Base-by-base conservation (phyloP, 768 basidiomycete genomes). In the Pisolithus microcarpus region DNA sequence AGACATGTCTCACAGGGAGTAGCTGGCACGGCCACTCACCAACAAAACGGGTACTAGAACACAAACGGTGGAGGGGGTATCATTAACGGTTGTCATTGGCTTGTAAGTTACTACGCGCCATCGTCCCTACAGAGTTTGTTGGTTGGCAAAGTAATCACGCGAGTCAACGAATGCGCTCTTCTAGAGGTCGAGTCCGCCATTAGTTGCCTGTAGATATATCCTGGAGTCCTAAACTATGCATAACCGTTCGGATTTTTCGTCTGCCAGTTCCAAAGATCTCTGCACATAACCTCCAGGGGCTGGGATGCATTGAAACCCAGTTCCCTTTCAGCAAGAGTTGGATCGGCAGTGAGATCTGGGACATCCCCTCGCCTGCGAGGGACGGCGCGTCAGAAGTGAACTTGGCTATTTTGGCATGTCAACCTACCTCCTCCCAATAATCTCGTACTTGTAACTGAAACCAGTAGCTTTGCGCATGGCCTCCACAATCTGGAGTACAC, bases 251-350 rank as follows among this genome's bases (percentile, higher is more conserved):
- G 90, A 61, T 96, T 90, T 67, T 82, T 89, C n/a, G 81, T 82
- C 73, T 98, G 95, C 91, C 94, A 99, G 72, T 94, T 94, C 96
- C 96, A 98, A 59, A 96, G 74, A 69, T 99, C 96, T 50, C 81
- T 75, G 69, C 96, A 98, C 91, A 98, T 98, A 50, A 84, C 84
- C 55, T 92, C 85, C 42, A 99, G 76, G 59, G 83, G 76, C 61
- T 82, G 77, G 24, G 77, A 74, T 11, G 95, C 95, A 54, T 80
- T 79, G 78, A 97, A 99, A 6, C 91, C 91, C 28, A 99, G 84
- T 66, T 98, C 95, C 64, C 81, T 81, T 72, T 94, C 82, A 0
- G 96, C 96, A 19, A 98, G 77, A 7, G 84, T 58, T 1, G 96
- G 95, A 66, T 99, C 87, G 3, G 95, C 96, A 7, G 92, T 96